Evolutionary conservation across 2,329 filamentous ascomycete species (phyloP), one percentile per base, ranked within the genome.

Genomic region (Clonostachys sp.): DNA sequence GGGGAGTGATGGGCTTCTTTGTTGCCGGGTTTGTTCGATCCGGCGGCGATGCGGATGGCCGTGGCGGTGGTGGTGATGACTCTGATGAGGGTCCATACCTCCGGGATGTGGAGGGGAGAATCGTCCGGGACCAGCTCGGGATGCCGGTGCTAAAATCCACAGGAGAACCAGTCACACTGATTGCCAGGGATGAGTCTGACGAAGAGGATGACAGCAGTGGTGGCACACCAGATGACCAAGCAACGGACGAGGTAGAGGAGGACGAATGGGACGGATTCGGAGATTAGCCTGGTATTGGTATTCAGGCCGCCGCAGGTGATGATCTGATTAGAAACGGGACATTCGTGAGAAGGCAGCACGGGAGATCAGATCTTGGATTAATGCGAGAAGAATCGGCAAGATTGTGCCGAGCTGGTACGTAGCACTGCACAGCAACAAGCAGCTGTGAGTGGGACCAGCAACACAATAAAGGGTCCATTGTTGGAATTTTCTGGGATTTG

Each of bases 1-100:
- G 87, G 52, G 90, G 91, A 0, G 88, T 91, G 1, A 96, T 96
- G 80, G 92, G 94, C 0, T 97, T 99, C 67, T 99, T 99, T 57
- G 88, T 96, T 17, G 90, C 83, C n/a, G 89, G 79, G 0, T 96
- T 99, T 65, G 78, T 89, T 4, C 61, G 64, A 39, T 48, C 51
- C n/a, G 9, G 24, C 9, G 54, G 41, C 9, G 49, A 38, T 39
- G 50, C 53, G 34, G 60, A 57, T 24, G 47, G 44, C 35, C 50
- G 44, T 30, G 47, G 45, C 10, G 46, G 30, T 2, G 47, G 40
- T 7, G 42, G 17, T 14, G 48, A 45, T 13, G 45, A 51, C 20
- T 34, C 46, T 40, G 55, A 53, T 4, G 63, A 80, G 50, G 79
- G 73, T 42, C 78, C 79, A 1, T 73, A 79, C 45, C 65, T 78